Conservation (phyloP, 2,329 filamentous ascomycete genomes). For the Ploettnerulaceae sp. region DNA sequence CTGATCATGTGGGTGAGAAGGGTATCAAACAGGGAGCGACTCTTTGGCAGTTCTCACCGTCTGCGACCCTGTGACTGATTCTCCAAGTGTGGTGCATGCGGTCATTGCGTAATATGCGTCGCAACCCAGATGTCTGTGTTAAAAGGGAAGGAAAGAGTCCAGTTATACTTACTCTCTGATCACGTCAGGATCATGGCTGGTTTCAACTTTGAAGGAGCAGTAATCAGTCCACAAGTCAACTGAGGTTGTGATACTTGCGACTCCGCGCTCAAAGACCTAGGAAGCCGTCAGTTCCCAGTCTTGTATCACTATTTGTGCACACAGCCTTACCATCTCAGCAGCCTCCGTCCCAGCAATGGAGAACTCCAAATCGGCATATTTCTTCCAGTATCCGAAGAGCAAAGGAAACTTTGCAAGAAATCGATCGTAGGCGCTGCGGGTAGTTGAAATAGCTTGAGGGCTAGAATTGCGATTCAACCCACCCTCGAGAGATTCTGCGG, state of each 20-base stretch:
- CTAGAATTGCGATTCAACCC: constrained; percentile 96
- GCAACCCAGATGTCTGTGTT: constrained; percentile 46
- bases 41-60: constrained; percentile 71
- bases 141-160: constrained; percentile 60
- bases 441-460: constrained; percentile 82
- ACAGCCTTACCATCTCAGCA: constrained; percentile 75
- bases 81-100: constrained; percentile 24
- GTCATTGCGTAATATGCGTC: constrained; percentile 28
- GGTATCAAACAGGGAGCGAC: constrained; percentile 50
- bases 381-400: constrained; percentile 99
- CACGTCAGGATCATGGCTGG: constrained; percentile 86
- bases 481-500: constrained; percentile 80
- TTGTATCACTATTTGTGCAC: constrained; percentile 3
- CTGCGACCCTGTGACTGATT: constrained; percentile 42
- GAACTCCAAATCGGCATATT: constrained; percentile 97
- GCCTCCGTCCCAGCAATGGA: constrained; percentile 95
- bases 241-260: constrained; percentile 87
- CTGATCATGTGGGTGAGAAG: constrained; percentile 64
- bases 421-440: constrained; percentile 83
- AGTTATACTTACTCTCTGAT: constrained; percentile 97
- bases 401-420: constrained; percentile 94
- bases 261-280: constrained; percentile 90
- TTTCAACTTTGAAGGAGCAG: constrained; percentile 96
- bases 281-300: constrained; percentile 26
- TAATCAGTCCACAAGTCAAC: constrained; percentile 98